Conservation (phyloP, 2,329 filamentous ascomycete species). For the Annulohypoxylon truncatum region DNA sequence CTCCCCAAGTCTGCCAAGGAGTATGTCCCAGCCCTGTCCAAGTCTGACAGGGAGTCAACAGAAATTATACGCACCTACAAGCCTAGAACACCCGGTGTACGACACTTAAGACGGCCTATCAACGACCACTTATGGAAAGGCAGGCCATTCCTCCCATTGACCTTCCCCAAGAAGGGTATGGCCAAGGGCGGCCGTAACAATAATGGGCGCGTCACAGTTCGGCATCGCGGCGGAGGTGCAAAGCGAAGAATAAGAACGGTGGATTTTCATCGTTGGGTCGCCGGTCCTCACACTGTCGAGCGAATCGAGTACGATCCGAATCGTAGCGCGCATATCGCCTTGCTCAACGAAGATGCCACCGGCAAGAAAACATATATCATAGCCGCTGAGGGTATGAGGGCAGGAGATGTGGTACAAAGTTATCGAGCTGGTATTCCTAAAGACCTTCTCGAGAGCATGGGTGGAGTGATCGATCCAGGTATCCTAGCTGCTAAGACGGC, state of each 20-base stretch:
- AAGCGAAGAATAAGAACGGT: conserved; percentile 93
- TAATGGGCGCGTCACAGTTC: conserved; percentile 84
- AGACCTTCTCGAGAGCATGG: conserved; percentile 90
- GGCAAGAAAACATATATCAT: conserved; percentile 88
- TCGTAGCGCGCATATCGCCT: conserved; percentile 90
- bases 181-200: conserved; percentile 93
- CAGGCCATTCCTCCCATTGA: conserved; percentile 82
- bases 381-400: conserved; percentile 92
- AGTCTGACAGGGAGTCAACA: conserved; percentile 49
- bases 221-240: conserved; percentile 91
- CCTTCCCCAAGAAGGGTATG: conserved; percentile 92
- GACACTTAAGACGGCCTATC: conserved; percentile 90
- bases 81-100: conserved; percentile 89
- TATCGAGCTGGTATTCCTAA: conserved; percentile 90
- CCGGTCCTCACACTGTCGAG: conserved; percentile 89
- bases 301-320: conserved; percentile 97
- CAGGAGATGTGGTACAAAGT: conserved; percentile 91
- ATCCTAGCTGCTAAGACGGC: conserved; percentile 94
- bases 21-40: conserved; percentile 23
- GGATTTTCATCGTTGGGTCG: conserved; percentile 82
- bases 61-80: conserved; percentile 84
- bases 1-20: conserved; percentile 33
- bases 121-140: conserved; percentile 99
- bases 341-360: conserved; percentile 80
- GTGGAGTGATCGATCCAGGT: conserved; percentile 91